Evolutionary conservation across 768 basidiomycete genomes (phyloP).

Genomic region (Holtermanniella nyarrowii): DNA sequence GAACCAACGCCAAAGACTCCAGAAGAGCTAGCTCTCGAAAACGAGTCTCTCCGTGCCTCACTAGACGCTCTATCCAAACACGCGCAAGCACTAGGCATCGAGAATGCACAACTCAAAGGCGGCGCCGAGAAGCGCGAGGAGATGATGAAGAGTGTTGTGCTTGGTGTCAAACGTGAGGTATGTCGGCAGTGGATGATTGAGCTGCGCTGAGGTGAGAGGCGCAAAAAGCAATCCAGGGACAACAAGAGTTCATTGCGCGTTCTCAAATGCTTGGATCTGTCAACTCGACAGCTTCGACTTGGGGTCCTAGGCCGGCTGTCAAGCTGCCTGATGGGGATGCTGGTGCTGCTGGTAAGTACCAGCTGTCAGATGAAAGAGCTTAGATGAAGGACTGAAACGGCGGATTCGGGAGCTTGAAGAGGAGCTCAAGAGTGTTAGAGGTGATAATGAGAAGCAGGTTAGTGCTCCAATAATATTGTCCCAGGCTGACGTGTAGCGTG

Average conservation of each 20-base stretch:
- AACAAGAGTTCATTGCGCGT: constrained; percentile 19
- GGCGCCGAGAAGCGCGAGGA: constrained; percentile 24
- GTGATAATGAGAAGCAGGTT: constrained; percentile 31
- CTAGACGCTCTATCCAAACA: constrained; percentile 34
- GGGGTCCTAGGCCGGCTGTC: neutral
- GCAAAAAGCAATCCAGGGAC: constrained; percentile 18
- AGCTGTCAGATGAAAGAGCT: neutral
- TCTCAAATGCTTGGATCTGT: constrained; percentile 16
- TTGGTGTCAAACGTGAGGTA: constrained; percentile 30
- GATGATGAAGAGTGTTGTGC: constrained; percentile 26
- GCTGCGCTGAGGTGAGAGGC: constrained; percentile 11
- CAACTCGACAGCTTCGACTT: neutral
- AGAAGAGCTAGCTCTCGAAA: constrained; percentile 38
- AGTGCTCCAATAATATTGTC: neutral
- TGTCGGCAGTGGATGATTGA: constrained; percentile 1
- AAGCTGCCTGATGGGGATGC: neutral
- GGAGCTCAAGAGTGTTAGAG: constrained; percentile 19
- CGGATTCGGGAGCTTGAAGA: constrained; percentile 30
- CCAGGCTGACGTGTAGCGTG: constrained; percentile 7
- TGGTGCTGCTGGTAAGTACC: neutral
- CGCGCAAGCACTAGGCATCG: constrained; percentile 20
- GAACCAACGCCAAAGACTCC: constrained; percentile 24
- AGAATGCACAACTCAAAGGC: constrained; percentile 15
- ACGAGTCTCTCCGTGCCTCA: constrained; percentile 27
- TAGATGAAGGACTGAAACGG: constrained; percentile 5